Evolutionary conservation across 768 basidiomycete species (phyloP), one percentile per base, ranked within the genome.

Genomic region (Podaxis sp.): DNA sequence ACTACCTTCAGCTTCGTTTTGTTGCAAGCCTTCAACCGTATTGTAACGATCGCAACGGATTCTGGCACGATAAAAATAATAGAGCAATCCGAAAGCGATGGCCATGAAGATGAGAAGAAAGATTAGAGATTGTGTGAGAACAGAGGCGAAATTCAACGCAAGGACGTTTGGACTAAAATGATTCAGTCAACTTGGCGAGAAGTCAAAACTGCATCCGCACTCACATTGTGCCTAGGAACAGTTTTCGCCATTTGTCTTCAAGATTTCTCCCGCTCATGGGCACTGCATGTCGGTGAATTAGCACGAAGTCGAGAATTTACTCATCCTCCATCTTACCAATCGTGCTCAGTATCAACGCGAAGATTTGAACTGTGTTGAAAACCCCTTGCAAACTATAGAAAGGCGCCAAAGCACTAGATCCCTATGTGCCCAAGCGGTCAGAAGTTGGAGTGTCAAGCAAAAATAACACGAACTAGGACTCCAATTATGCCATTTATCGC

Each of bases 361-460:
- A 89, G 38, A 91, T 80, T 68, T 91, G 89, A 0, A 91, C 72
- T 0, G 85, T 88, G 65, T 88, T 88, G 57, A 84, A 78, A 10
- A 90, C 76, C 44, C 89, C 88, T 68, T 88, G 86, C 22, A 90
- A 71, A 70, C 88, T 89, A 68, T 90, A 91, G 66, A 84, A 89
- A 0, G 84, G 81, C 4, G 87, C 84, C 38, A 90, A 74, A 26
- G 81, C 83, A 70, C 87, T 90, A 2, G 90, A 90, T 11, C 90
- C 89, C 88, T 90, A 50, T 0, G 50, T 51, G 8, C 8, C 17
- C 20, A 53, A 37, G 17, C 64, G 24, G 65, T 49, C 11, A 59
- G 58, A 66, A 40, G 41, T 38, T 17, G 28, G 20, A 20, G 38
- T 13, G 20, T 28, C 24, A 22, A 26, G n/a, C 30, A 4, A 36